Evolutionary conservation across 2,329 filamentous ascomycete species (phyloP).

Genomic region (Purpureocillium lavendulum): DNA sequence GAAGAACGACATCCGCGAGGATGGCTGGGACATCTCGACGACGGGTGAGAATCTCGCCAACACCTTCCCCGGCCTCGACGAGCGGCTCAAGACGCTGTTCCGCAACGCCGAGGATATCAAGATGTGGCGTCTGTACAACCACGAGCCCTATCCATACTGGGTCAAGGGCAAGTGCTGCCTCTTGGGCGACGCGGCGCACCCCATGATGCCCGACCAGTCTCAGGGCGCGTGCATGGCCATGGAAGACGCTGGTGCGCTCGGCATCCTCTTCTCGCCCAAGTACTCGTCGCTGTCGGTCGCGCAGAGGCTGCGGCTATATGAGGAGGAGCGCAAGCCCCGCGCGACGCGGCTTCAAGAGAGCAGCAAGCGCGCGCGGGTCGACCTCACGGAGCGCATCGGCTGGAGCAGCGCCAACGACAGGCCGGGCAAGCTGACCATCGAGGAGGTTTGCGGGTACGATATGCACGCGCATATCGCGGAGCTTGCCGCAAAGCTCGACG

Average conservation of each 20-base stretch:
- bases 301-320: conserved; percentile 36
- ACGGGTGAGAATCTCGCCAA: conserved; percentile 46
- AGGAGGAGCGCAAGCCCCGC: conserved; percentile 38
- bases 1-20: conserved; percentile 45
- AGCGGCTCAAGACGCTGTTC: conserved; percentile 43
- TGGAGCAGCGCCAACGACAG: conserved; percentile 33
- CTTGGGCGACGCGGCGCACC: conserved; percentile 57
- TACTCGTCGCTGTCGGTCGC: conserved; percentile 30
- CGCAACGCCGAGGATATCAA: conserved; percentile 50
- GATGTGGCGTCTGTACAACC: conserved; percentile 45
- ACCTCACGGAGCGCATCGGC: conserved; percentile 34
- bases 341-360: conserved; percentile 43
- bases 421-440: conserved; percentile 49
- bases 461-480: conserved; percentile 15
- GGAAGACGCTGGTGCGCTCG: conserved; percentile 54
- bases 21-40: conserved; percentile 44
- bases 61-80: conserved; percentile 49
- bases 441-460: conserved; percentile 52
- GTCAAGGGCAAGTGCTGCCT: conserved; percentile 39
- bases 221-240: conserved; percentile 61
- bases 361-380: conserved; percentile 40
- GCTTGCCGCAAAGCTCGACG: conserved; percentile 3
- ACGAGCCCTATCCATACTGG: conserved; percentile 42
- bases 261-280: conserved; percentile 42
- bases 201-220: conserved; percentile 60